Percentiles rank a stretch among this genome's conserved stretches.
Conservation (phyloP, 2,329 filamentous ascomycete genomes). For the Coccinonectria pachysandricola region DNA sequence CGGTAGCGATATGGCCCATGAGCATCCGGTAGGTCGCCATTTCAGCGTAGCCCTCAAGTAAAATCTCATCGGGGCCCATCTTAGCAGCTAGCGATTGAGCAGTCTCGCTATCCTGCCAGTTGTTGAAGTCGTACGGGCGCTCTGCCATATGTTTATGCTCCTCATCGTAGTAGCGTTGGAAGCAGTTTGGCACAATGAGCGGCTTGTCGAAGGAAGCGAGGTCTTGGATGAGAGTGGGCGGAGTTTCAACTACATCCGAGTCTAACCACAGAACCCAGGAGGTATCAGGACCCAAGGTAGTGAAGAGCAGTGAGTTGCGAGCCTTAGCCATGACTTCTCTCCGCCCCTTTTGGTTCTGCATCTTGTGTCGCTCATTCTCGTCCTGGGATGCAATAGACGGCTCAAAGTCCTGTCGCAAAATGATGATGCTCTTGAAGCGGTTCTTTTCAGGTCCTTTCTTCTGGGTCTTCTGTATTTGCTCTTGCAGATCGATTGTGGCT, state of each 20-base stretch:
- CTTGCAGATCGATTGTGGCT: conserved; percentile 73
- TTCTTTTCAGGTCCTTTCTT: conserved; percentile 62
- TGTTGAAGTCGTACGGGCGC: conserved; percentile 93
- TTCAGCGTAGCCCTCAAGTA: conserved; percentile 87
- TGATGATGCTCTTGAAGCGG: conserved; percentile 87
- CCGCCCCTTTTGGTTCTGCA: conserved; percentile 77
- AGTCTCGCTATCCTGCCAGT: conserved; percentile 82
- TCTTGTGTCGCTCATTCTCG: conserved; percentile 83
- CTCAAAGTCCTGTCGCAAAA: conserved; percentile 91
- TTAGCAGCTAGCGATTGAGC: conserved; percentile 64
- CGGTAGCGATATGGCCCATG: conserved; percentile 72
- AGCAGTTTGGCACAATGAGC: conserved; percentile 94
- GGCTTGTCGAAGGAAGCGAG: conserved; percentile 78
- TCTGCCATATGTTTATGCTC: conserved; percentile 61
- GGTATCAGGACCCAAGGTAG: conserved; percentile 79
- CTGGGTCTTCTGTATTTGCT: conserved; percentile 77
- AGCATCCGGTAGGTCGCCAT: conserved; percentile 85
- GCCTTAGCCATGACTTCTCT: conserved; percentile 87
- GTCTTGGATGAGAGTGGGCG: conserved; percentile 77
- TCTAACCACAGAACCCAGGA: conserved; percentile 98
- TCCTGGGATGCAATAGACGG: conserved; percentile 69
- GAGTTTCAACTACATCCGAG: conserved; percentile 82
- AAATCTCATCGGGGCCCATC: conserved; percentile 85
- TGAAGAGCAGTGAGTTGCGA: conserved; percentile 89
- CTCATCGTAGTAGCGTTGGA: conserved; percentile 68